Base-by-base conservation (phyloP, 2,329 filamentous ascomycete species). In the Hymenoscyphus albidus region DNA sequence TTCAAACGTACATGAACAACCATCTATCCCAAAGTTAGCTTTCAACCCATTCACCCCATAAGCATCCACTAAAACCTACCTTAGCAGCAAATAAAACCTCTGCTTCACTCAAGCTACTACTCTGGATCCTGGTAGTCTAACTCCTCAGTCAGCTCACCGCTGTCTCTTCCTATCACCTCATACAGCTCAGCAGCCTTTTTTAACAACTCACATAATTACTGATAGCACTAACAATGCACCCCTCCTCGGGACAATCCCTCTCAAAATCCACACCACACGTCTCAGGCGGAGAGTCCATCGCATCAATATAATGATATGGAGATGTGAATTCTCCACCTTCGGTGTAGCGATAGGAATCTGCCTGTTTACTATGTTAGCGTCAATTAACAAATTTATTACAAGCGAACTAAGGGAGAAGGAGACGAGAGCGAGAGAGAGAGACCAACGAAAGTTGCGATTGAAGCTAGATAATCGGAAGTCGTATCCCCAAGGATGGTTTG, bases 221-320 rank as follows among this genome's bases (percentile, higher is more conserved):
- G 57, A 75, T 71, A 14, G 72, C 71, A 54, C 77, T 83, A 61
- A 90, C 81, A 56, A 88, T 78, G 74, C 87, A 90, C 40, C 86
- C 86, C 22, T 75, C 77, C 9, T 75, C 78, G 68, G 86, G 83
- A 76, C 87, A 90, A 76, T 89, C 87, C 59, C 87, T 83, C 39
- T 79, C 77, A 60, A 82, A 81, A 69, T 85, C 80, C 67, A 89
- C 81, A 67, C 79, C 79, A 76, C 87, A 89, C 56, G 76, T 78
- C 5, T 74, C 71, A 1, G 87, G 86, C 61, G 87, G 87, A 70
- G 76, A 76, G 74, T 89, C 87, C 70, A 87, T 81, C 66, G 86
- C 86, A 73, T 89, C 87, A 76, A 90, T 89, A 77, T 85, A 90
- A 78, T 90, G 87, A 75, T 86, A 88, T 39, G 81, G 82, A 69